phyloP scores from a whole-genome alignment of 2,329 filamentous ascomycete genomes.

The Hymenoscyphus infarciens region DNA sequence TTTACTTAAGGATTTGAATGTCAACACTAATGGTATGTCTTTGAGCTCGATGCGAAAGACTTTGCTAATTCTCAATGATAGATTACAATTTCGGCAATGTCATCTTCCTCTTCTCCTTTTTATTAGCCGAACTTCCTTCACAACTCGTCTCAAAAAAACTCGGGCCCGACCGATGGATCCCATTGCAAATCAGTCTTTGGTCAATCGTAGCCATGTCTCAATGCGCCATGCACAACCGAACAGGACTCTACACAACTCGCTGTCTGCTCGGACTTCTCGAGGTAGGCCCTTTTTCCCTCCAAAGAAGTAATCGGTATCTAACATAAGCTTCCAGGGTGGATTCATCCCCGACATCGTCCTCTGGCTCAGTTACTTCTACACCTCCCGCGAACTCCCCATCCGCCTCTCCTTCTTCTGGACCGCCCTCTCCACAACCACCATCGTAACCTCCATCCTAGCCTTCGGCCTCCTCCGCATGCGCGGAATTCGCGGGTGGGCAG shows the following conservation, averaged over 20 bases:
- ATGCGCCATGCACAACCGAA: slow-evolving; percentile 41
- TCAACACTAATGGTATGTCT: slow-evolving; percentile 36
- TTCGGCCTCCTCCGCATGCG: slow-evolving; percentile 52
- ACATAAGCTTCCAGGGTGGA: slow-evolving; percentile 42
- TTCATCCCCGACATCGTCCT: slow-evolving; percentile 64
- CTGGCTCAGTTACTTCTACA: slow-evolving; percentile 75
- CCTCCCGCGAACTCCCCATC: slow-evolving; percentile 62
- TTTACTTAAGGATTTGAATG: slow-evolving; percentile 50
- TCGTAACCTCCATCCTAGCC: slow-evolving; percentile 51
- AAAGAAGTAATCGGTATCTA: not conserved
- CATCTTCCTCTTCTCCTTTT: slow-evolving; percentile 39
- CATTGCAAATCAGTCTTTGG: slow-evolving; percentile 49
- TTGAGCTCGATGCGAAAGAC: not conserved
- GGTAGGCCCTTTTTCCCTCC: slow-evolving; percentile 5
- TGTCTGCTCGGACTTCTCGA: slow-evolving; percentile 34
- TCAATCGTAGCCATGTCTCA: slow-evolving; percentile 47
- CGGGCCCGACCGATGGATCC: slow-evolving; percentile 49
- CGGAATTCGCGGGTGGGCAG: slow-evolving; percentile 46
- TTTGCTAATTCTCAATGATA: too few relatives aligned
- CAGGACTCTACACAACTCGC: slow-evolving; percentile 42
- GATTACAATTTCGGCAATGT: slow-evolving; percentile 35
- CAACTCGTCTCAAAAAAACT: slow-evolving; percentile 46
- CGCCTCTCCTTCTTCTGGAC: slow-evolving; percentile 70
- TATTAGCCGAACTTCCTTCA: slow-evolving; percentile 46
- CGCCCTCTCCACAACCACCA: slow-evolving; percentile 45